phyloP scores from a whole-genome alignment of 2,329 filamentous ascomycete species.

The Stenocarpella maydis region DNA sequence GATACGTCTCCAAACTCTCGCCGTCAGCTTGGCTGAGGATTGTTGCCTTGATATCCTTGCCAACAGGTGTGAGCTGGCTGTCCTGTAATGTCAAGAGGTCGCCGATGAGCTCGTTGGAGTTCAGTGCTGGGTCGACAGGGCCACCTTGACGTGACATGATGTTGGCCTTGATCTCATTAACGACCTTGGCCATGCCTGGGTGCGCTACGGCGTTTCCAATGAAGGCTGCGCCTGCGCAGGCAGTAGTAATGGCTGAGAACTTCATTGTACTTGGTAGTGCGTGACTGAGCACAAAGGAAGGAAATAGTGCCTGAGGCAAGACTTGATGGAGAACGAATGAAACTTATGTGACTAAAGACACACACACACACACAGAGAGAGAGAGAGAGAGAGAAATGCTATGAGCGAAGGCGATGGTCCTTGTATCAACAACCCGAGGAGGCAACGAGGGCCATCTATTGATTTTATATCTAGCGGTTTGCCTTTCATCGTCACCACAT shows the following conservation, averaged over 20 bases:
- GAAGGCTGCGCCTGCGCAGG: conserved; percentile 21
- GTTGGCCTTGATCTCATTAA: conserved; percentile 15
- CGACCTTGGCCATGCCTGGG: conserved; percentile 17
- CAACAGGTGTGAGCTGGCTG: conserved; percentile 18
- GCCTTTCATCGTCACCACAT: not conserved
- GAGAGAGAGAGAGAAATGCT: not conserved
- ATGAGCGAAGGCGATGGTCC: not conserved
- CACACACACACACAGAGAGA: too few species aligned
- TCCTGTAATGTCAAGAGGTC: conserved; percentile 15
- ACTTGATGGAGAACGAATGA: not conserved
- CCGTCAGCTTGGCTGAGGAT: conserved; percentile 13
- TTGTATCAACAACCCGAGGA: not conserved
- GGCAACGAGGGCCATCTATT: not conserved
- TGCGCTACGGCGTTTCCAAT: conserved; percentile 34
- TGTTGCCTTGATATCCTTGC: conserved; percentile 21
- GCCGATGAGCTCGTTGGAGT: conserved; percentile 25
- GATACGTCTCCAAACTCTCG: conserved; percentile 12
- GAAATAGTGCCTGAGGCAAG: not conserved
- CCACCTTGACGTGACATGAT: conserved; percentile 8
- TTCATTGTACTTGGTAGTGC: not conserved
- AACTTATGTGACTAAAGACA: not conserved
- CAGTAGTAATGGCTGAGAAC: conserved; percentile 12
- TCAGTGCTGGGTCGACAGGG: conserved; percentile 1
- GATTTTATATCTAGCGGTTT: not conserved
- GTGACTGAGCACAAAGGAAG: conserved; percentile 3